These are phyloP conservation scores for Ordospora pajunii DNA, from an alignment of 371 early-diverging fungal genomes.

Conservation along the genomic window DNA sequence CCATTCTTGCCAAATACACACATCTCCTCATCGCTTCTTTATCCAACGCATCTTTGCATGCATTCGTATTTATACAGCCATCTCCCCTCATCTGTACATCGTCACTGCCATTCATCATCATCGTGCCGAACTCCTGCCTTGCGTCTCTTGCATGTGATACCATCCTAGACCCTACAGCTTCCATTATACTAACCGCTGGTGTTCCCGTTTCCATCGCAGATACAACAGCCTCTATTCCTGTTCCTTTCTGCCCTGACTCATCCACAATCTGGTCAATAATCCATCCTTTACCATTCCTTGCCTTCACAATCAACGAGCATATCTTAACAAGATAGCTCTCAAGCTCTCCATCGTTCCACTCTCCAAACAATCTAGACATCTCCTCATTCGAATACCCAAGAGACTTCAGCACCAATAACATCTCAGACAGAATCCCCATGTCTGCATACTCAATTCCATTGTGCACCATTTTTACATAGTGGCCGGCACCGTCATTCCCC, in stretches of 20 bases:
- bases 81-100: conserved; percentile 63
- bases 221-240: conserved; percentile 92
- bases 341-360: conserved; percentile 80
- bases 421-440: conserved; percentile 94
- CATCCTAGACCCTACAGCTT: conserved; percentile 89
- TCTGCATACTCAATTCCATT: conserved; percentile 99
- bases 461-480: conserved; percentile 99
- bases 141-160: conserved; percentile 82
- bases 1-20: conserved; percentile 84
- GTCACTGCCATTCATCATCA: conserved; percentile 50
- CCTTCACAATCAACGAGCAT: conserved; percentile 75
- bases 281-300: conserved; percentile 71
- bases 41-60: conserved; percentile 52
- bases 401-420: conserved; percentile 77
- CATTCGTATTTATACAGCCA: background rate
- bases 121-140: conserved; percentile 73
- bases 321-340: conserved; percentile 93
- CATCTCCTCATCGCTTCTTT: conserved; percentile 69
- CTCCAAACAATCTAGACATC: conserved; percentile 72
- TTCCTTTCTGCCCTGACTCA: conserved; percentile 90
- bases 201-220: conserved; percentile 79
- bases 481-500: conserved; percentile 89
- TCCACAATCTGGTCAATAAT: conserved; percentile 87
- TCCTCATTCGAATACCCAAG: conserved; percentile 71
- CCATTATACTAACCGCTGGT: conserved; percentile 85